Conservation (phyloP, 495 filamentous ascomycete species). For the Aspergillus bridgeri region DNA sequence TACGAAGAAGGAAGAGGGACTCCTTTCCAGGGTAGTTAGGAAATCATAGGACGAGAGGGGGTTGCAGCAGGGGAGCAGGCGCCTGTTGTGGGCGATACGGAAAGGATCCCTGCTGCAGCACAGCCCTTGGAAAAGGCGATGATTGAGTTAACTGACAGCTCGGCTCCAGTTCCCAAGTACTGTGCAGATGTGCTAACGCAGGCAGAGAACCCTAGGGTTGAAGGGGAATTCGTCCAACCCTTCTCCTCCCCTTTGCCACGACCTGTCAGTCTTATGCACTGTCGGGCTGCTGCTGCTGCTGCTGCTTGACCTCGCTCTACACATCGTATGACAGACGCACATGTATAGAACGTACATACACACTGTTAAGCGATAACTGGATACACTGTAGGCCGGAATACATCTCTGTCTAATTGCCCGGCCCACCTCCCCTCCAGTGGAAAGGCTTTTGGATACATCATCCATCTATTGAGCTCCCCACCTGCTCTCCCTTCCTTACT, state of each 20-base stretch:
- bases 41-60: background rate
- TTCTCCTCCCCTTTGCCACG: constrained; percentile 9
- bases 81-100: background rate
- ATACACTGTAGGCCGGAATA: background rate
- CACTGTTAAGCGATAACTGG: constrained; percentile 1
- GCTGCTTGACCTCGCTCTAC: background rate
- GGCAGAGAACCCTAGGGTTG: background rate
- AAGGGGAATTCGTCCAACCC: background rate
- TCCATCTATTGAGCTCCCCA: constrained; percentile 11
- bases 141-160: background rate
- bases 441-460: constrained; percentile 13
- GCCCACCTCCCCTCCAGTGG: background rate
- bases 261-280: constrained; percentile 6
- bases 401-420: background rate
- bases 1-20: background rate
- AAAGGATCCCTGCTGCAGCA: background rate
- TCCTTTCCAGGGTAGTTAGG: background rate
- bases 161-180: background rate
- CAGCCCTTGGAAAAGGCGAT: background rate
- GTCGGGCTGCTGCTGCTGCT: background rate
- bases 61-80: background rate
- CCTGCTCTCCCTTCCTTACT: background rate
- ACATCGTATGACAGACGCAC: background rate
- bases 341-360: background rate
- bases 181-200: background rate